Conservation (phyloP, 352 stramenopile genomes). For the Pelagophyceae sp. region DNA sequence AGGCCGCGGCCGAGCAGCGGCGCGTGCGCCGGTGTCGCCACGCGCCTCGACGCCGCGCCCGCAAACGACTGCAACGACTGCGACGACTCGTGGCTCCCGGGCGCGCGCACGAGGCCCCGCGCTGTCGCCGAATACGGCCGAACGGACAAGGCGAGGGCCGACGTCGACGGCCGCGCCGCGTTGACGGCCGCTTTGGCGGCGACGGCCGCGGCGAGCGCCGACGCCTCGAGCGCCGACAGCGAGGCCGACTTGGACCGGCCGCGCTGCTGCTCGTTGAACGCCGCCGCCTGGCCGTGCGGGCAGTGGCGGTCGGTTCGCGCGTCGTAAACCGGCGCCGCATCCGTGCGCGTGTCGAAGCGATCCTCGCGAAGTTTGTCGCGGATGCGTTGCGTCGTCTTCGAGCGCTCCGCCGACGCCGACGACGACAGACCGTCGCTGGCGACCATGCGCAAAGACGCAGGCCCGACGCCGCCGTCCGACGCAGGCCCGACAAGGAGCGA, state of each 20-base stretch:
- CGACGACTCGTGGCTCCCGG: background rate
- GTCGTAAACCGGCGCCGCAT: too few species aligned
- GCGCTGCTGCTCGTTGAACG: slow-evolving; percentile 11
- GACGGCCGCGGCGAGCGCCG: too few species aligned
- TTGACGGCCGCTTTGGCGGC: background rate
- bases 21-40: background rate
- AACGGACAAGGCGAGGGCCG: background rate
- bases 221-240: background rate
- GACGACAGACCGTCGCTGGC: too few species aligned
- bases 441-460: too few species aligned
- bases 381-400: too few species aligned
- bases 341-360: too few species aligned
- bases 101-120: too few species aligned
- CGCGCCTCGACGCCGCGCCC: background rate
- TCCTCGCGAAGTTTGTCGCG: too few species aligned
- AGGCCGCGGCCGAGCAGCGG: background rate
- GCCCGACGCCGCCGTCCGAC: too few species aligned
- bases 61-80: background rate
- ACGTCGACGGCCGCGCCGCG: background rate
- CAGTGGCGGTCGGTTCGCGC: background rate
- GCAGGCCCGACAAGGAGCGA: too few species aligned
- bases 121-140: too few species aligned
- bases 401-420: too few species aligned
- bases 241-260: background rate
- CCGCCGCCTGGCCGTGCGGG: background rate